Base-by-base conservation (phyloP, 2,329 filamentous ascomycete genomes). In the Acarospora socialis region DNA sequence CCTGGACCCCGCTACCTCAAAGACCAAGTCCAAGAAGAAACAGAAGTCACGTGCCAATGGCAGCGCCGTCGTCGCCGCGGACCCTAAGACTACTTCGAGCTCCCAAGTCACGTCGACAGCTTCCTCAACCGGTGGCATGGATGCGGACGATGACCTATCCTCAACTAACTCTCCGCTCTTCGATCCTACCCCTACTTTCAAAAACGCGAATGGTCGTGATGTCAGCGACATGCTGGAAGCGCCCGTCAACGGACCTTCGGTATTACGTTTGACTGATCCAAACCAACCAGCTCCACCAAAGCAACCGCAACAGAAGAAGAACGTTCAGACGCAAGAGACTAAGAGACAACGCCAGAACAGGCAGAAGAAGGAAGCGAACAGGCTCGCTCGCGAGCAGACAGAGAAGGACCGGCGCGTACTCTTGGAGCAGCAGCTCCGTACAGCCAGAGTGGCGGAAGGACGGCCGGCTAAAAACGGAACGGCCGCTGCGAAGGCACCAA, bases 311-410 rank as follows among this genome's bases (percentile, higher is more conserved):
- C 60, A 66, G 41, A 74, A 74, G 58, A 63, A 69, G 46, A 59
- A 65, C 43, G 38, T 50, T 32, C 72, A 76, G 60, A 31, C 32
- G 21, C 26, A 32, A 12, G 81, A 93, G 65, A 80, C 78, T 13
- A 94, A 94, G 77, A 94, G 94, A 66, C 82, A 92, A 63, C 77
- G 84, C 38, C 86, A 94, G 63, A 90, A 93, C 61, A 73, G 77
- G 44, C 74, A 79, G 63, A 94, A 93, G 73, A 75, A 71, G 21
- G 84, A 93, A 58, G 77, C 74, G 36, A 74, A 75, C 48, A 90
- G 82, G 65, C 63, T 66, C 18, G 66, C 71, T 35, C 74, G 80
- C 18, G 77, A 86, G 50, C 78, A 81, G 46, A 73, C 78, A 1
- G 86, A 94, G 60, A 71, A 75, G 50, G 68, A 81, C 48, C 77